phyloP scores from a whole-genome alignment of 495 filamentous ascomycete species.

The Penicillium arizonense region DNA sequence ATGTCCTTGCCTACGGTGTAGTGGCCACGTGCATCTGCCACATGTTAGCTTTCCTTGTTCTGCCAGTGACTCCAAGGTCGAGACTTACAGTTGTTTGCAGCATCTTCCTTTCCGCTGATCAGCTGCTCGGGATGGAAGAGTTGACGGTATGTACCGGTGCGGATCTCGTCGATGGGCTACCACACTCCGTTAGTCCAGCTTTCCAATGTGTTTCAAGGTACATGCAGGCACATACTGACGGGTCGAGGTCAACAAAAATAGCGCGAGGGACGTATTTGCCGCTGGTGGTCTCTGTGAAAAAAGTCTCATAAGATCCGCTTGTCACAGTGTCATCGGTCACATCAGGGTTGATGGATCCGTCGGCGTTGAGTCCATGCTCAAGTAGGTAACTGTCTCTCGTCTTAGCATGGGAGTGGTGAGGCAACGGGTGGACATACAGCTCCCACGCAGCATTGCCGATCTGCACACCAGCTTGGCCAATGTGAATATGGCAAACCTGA shows the following conservation, averaged over 20 bases:
- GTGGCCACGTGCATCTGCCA: conserved; percentile 78
- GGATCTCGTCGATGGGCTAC: conserved; percentile 85
- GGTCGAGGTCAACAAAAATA: conserved; percentile 87
- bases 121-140: conserved; percentile 88
- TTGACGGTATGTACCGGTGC: conserved; percentile 76
- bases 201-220: not conserved
- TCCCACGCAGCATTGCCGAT: conserved; percentile 95
- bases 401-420: conserved; percentile 11
- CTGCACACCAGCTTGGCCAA: conserved; percentile 92
- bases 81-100: conserved; percentile 77
- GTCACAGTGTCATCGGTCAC: conserved; percentile 55
- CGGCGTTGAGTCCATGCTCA: conserved; percentile 80
- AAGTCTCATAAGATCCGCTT: conserved; percentile 78
- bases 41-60: conserved; percentile 23
- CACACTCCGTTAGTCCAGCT: not conserved
- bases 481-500: conserved; percentile 84
- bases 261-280: conserved; percentile 91
- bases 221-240: conserved; percentile 55
- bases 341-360: conserved; percentile 69
- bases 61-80: not conserved
- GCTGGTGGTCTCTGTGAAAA: conserved; percentile 82
- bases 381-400: conserved; percentile 68
- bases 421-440: conserved; percentile 68
- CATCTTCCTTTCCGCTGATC: conserved; percentile 92
- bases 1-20: conserved; percentile 94